Evolutionary conservation across 106 monocot genomes (phyloP).

Genomic region (Acanthochlamys bracteata): DNA sequence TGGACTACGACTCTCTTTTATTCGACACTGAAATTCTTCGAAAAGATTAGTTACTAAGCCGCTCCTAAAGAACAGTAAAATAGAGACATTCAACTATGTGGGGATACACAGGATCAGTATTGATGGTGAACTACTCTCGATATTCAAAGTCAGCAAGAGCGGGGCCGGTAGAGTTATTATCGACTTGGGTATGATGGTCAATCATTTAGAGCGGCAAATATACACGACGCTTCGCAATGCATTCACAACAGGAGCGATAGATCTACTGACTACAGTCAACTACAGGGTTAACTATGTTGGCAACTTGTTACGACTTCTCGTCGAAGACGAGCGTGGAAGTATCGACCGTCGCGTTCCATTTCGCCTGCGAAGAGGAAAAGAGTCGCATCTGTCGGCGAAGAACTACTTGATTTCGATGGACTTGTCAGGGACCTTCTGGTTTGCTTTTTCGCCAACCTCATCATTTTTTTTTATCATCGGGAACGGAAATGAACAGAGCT

Average conservation of each 20-base stretch:
- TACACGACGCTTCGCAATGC: slow-evolving; percentile 47
- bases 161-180: slow-evolving; percentile 69
- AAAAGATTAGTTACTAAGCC: slow-evolving; percentile 30
- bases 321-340: slow-evolving; percentile 45
- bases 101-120: slow-evolving; percentile 58
- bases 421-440: slow-evolving; percentile 54
- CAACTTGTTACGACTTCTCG: slow-evolving; percentile 73
- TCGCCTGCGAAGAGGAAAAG: slow-evolving; percentile 24
- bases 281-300: slow-evolving; percentile 47
- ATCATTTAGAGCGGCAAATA: slow-evolving; percentile 33
- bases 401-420: slow-evolving; percentile 72
- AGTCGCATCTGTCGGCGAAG: slow-evolving; percentile 44
- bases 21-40: slow-evolving; percentile 42
- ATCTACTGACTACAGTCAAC: slow-evolving; percentile 38
- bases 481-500: too few relatives aligned
- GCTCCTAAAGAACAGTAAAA: slow-evolving; percentile 34
- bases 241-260: slow-evolving; percentile 35
- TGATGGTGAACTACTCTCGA: slow-evolving; percentile 48
- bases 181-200: slow-evolving; percentile 74
- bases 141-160: slow-evolving; percentile 47
- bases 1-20: slow-evolving; percentile 53
- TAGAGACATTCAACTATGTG: slow-evolving; percentile 65
- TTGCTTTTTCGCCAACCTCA: slow-evolving; percentile 52
- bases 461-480: slow-evolving; percentile 63
- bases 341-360: slow-evolving; percentile 53